These are phyloP conservation scores for Taiozyma sp. DNA, from an alignment of 1,139 yeast genomes.

Conservation along the genomic window DNA sequence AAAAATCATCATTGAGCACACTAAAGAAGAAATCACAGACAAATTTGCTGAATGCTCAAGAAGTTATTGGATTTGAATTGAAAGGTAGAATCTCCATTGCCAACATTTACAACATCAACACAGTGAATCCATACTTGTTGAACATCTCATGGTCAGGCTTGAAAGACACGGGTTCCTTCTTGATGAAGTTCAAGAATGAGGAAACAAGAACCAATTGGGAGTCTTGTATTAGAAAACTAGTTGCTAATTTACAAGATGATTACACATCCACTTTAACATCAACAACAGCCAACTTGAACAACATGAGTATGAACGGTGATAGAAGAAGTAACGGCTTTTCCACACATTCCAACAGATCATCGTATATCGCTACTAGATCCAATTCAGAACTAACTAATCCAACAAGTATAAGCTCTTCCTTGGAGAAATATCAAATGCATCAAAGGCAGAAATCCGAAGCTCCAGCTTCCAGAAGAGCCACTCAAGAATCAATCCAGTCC, in stretches of 20 bases:
- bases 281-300: conserved; percentile 10
- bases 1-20: conserved; percentile 28
- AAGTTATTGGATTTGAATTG: conserved; percentile 40
- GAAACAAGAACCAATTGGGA: conserved; percentile 74
- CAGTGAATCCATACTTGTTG: conserved; percentile 42
- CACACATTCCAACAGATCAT: conserved; percentile 20
- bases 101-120: conserved; percentile 53
- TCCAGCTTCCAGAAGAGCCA: conserved; percentile 24
- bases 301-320: conserved; percentile 13
- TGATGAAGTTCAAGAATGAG: conserved; percentile 64
- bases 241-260: conserved; percentile 33
- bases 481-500: conserved; percentile 29
- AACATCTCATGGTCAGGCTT: conserved; percentile 77
- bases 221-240: conserved; percentile 41
- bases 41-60: conserved; percentile 21
- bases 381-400: conserved; percentile 18
- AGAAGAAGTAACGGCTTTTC: conserved; percentile 24
- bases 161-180: conserved; percentile 72
- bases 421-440: conserved; percentile 12
- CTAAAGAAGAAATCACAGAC: conserved; percentile 22
- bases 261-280: conserved; percentile 7
- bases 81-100: conserved; percentile 69
- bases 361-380: conserved; percentile 16
- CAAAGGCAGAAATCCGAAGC: conserved; percentile 31
- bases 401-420: conserved; percentile 6